Evolutionary conservation across 2,329 filamentous ascomycete genomes (phyloP).

Genomic region (Apiospora sp.): DNA sequence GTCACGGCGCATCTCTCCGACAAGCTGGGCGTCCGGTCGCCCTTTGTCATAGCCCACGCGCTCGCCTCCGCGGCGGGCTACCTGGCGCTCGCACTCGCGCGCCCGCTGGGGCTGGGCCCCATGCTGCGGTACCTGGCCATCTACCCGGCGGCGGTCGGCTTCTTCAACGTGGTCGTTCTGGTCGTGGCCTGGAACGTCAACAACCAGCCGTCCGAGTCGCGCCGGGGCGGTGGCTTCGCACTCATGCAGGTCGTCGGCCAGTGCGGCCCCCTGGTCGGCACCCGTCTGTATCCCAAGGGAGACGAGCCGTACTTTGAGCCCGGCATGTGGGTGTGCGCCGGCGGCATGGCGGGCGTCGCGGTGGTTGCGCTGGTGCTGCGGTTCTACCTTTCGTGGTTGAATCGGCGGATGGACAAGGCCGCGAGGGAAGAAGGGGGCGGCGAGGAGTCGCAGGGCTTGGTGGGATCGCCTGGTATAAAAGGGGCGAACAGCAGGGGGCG

Average conservation of each 20-base stretch:
- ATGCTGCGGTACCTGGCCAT: constrained; percentile 75
- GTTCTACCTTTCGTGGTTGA: constrained; percentile 59
- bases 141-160: constrained; percentile 80
- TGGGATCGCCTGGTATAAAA: not conserved
- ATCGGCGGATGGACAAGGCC: constrained; percentile 51
- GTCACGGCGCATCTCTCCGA: constrained; percentile 78
- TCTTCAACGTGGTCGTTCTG: constrained; percentile 84
- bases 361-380: constrained; percentile 62
- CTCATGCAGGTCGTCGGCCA: constrained; percentile 85
- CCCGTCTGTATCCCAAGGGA: constrained; percentile 66
- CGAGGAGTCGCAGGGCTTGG: constrained; percentile 31
- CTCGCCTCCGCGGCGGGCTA: constrained; percentile 70
- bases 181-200: constrained; percentile 91
- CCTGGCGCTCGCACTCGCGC: constrained; percentile 66
- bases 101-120: constrained; percentile 51
- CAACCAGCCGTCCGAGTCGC: constrained; percentile 75
- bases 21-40: constrained; percentile 65
- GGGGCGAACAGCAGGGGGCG: not conserved
- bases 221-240: constrained; percentile 79
- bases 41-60: constrained; percentile 74
- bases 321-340: constrained; percentile 70
- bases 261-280: constrained; percentile 77
- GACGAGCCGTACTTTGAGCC: constrained; percentile 68
- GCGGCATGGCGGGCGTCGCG: constrained; percentile 69
- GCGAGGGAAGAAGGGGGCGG: constrained; percentile 3